Base-by-base conservation (phyloP, 352 stramenopile species). In the Thraustochytrium sp. region DNA sequence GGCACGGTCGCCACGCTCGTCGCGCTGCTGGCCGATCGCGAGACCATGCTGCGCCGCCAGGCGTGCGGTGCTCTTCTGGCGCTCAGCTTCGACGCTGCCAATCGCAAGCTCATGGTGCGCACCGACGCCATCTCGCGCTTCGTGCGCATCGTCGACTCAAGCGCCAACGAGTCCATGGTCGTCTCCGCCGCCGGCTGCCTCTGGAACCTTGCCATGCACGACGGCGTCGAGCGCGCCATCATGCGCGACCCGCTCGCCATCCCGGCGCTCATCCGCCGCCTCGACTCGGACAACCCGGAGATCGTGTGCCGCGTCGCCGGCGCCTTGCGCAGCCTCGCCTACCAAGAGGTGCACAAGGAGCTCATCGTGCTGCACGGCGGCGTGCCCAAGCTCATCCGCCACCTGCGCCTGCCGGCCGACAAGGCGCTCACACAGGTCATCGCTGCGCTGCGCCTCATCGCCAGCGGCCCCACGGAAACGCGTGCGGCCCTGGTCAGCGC, bases 131-230 rank as follows among this genome's bases (percentile, higher is more conserved):
- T 80, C 2, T 3, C 21, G 37, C 18, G 23, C 31, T 26, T 80
- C 49, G 23, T 80, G 5, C 44, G 68, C 34, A 80, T 64, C 49
- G n/a, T 80, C 18, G 68, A 80, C 23, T 23, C 44, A 11, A 31
- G 23, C 13, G 1, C 13, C 23, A 49, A 46, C 31, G 68, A 80
- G 2, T 80, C 68, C 34, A 80, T 80, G 34, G n/a, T 80, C 29
- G 38, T 80, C 18, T 80, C 68, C n/a, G 31, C 31, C 31, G 40
- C 51, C 9, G 68, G 68, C 34, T 46, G 34, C 18, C 46, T 80
- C 11, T 80, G 68, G 68, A 80, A 80, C 26, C 42, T 80, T 16
- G 68, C 68, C 31, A 65, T 53, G 48, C 68, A 80, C 29, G 68
- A 68, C 38, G 65, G 42, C 42, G 34, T 54, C 40, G 65, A 75